Percentiles rank a stretch among this genome's conserved stretches.
phyloP scores from a whole-genome alignment of 495 filamentous ascomycete genomes.

The Hypoxylon crocopeplum region DNA sequence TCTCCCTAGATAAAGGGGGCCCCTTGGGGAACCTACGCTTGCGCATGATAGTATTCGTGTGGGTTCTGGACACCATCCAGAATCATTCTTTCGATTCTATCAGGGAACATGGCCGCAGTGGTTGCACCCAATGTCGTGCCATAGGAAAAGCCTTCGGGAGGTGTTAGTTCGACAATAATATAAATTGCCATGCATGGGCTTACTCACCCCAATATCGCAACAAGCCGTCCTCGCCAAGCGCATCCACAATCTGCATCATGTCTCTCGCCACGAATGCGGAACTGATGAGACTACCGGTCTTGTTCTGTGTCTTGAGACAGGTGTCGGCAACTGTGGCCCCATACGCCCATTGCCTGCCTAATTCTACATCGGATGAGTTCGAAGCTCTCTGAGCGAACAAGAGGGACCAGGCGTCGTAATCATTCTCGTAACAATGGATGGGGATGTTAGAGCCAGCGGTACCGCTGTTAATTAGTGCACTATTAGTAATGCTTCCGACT shows the following conservation, averaged over 20 bases:
- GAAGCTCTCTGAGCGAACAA: not conserved
- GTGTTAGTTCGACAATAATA: not conserved
- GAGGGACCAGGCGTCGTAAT: slow-evolving; percentile 18
- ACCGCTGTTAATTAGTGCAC: not conserved
- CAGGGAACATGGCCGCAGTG: slow-evolving; percentile 53
- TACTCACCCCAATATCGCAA: slow-evolving; percentile 56
- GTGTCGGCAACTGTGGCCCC: not conserved
- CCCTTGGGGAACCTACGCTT: slow-evolving; percentile 7
- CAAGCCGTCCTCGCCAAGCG: slow-evolving; percentile 51
- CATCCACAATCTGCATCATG: slow-evolving; percentile 52
- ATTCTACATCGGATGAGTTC: slow-evolving; percentile 7
- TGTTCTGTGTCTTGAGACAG: slow-evolving; percentile 17
- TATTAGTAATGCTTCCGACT: not conserved
- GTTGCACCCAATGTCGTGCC: slow-evolving; percentile 52
- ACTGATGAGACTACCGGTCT: slow-evolving; percentile 19
- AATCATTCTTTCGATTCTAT: slow-evolving; percentile 50
- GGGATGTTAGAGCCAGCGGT: slow-evolving; percentile 24
- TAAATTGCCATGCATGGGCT: not conserved
- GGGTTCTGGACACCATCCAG: slow-evolving; percentile 53
- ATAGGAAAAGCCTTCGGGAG: slow-evolving; percentile 51
- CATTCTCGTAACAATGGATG: slow-evolving; percentile 10
- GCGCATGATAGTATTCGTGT: slow-evolving; percentile 48
- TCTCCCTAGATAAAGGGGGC: too few species aligned
- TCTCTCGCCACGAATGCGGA: slow-evolving; percentile 49
- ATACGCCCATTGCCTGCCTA: slow-evolving; percentile 15